Evolutionary conservation across 441 rosid genomes (phyloP).

Genomic region (Corymbia citriodora): DNA sequence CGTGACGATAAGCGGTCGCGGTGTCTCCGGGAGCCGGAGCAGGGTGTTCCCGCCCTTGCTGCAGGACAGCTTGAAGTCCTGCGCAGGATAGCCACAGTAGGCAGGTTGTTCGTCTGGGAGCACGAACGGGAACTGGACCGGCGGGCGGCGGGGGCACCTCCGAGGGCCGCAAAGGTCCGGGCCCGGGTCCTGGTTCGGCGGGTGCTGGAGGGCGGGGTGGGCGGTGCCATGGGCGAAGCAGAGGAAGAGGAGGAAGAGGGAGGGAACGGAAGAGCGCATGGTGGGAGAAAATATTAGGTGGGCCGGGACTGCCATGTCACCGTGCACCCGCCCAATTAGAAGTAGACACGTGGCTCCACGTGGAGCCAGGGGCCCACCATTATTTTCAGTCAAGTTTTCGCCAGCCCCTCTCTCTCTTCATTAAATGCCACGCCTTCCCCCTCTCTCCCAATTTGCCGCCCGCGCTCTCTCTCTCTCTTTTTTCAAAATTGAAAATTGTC

Average conservation of each 20-base stretch:
- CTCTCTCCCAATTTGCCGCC: too few relatives aligned
- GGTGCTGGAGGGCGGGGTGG: too few relatives aligned
- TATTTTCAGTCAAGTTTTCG: too few relatives aligned
- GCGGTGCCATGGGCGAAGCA: not conserved
- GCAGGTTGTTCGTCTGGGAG: conserved; percentile 5
- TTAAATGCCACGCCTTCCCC: too few relatives aligned
- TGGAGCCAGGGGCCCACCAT: too few relatives aligned
- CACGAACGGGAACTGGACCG: conserved; percentile 24
- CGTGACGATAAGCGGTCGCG: not conserved
- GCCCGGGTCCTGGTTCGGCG: too few relatives aligned
- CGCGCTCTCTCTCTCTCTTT: too few relatives aligned
- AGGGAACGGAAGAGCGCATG: not conserved
- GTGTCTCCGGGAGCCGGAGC: not conserved
- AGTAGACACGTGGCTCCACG: too few relatives aligned
- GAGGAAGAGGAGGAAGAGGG: not conserved
- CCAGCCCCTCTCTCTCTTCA: too few relatives aligned
- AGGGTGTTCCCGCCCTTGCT: not conserved
- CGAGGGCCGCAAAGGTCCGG: rapidly evolving
- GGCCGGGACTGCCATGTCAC: too few relatives aligned
- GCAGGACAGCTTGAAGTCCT: conserved; percentile 23
- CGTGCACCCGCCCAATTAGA: too few relatives aligned
- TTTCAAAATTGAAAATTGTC: too few relatives aligned
- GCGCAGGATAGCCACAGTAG: conserved; percentile 1
- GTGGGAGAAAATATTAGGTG: not conserved
- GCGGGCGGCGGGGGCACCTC: not conserved